phyloP scores from a whole-genome alignment of 805 yeast genomes.

The Candida ovalis region DNA sequence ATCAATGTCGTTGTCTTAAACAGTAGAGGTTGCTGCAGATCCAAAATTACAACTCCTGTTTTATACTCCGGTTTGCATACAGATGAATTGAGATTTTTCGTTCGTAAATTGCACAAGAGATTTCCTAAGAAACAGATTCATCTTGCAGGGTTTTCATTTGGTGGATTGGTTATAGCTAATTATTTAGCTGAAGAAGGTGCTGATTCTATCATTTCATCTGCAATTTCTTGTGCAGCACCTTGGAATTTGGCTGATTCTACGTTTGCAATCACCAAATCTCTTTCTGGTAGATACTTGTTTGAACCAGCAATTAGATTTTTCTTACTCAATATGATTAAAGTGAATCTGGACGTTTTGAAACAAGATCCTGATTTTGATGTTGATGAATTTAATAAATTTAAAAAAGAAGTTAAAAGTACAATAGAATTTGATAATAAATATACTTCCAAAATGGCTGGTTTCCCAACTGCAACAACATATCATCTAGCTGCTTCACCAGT shows the following conservation, averaged over 20 bases:
- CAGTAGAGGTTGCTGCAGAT: slow-evolving; percentile 75
- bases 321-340: slow-evolving; percentile 40
- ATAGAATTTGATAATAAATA: slow-evolving; percentile 58
- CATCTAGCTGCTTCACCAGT: slow-evolving; percentile 64
- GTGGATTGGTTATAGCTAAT: slow-evolving; percentile 63
- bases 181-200: slow-evolving; percentile 67
- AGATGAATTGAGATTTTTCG: slow-evolving; percentile 59
- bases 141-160: slow-evolving; percentile 68
- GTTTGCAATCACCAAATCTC: slow-evolving; percentile 37
- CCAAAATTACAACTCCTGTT: slow-evolving; percentile 65
- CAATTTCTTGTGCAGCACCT: slow-evolving; percentile 60
- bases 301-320: slow-evolving; percentile 39
- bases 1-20: slow-evolving; percentile 59
- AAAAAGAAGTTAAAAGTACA: slow-evolving; percentile 37
- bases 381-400: slow-evolving; percentile 28
- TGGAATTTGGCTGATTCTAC: slow-evolving; percentile 66
- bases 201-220: slow-evolving; percentile 49
- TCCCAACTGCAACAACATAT: slow-evolving; percentile 57
- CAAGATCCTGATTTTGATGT: slow-evolving; percentile 28
- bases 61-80: slow-evolving; percentile 68
- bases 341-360: slow-evolving; percentile 35
- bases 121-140: slow-evolving; percentile 65
- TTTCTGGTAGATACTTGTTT: slow-evolving; percentile 39
- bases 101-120: slow-evolving; percentile 43
- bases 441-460: slow-evolving; percentile 62